Percentiles rank a stretch among this genome's conserved stretches.
Conservation (phyloP, 2,329 filamentous ascomycete genomes). For the Nothopassalora personata region DNA sequence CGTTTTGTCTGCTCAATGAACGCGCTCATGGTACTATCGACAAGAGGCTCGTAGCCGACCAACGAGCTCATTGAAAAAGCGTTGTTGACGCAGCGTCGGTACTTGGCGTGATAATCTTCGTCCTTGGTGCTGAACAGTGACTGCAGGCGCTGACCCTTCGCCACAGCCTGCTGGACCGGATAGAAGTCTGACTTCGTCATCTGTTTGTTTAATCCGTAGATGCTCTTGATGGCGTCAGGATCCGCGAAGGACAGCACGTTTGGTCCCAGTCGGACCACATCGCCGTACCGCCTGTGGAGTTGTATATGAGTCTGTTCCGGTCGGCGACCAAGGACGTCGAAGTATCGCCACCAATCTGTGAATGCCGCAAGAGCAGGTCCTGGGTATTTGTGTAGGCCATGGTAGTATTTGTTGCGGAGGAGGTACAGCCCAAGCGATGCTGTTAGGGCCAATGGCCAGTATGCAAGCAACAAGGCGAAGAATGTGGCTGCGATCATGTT, state of each 20-base stretch:
- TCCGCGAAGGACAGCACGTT: constrained; percentile 69
- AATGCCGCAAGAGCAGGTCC: constrained; percentile 63
- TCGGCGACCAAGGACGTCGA: constrained; percentile 59
- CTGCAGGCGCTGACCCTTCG: constrained; percentile 61
- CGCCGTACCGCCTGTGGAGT: constrained; percentile 66
- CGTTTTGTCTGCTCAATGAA: constrained; percentile 55
- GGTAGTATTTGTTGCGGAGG: constrained; percentile 44
- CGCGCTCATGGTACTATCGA: constrained; percentile 66
- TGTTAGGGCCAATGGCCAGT: constrained; percentile 39
- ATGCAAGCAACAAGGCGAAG: constrained; percentile 26
- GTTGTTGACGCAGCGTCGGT: constrained; percentile 68
- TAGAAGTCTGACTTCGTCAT: constrained; percentile 80
- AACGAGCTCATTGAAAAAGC: constrained; percentile 74
- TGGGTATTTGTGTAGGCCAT: constrained; percentile 64
- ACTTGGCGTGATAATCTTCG: constrained; percentile 68
- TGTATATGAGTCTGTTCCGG: constrained; percentile 63
- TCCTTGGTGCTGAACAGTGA: constrained; percentile 73
- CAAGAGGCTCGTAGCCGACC: constrained; percentile 73
- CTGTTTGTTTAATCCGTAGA: constrained; percentile 79
- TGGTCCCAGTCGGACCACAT: constrained; percentile 69
- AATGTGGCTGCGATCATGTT: constrained; percentile 31
- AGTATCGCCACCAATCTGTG: constrained; percentile 70
- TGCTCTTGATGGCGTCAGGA: constrained; percentile 65
- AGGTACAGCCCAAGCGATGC: constrained; percentile 32
- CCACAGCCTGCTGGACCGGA: constrained; percentile 67